These are phyloP conservation scores for Hortiboletus campestris DNA, from an alignment of 768 basidiomycete genomes.

Conservation along the genomic window DNA sequence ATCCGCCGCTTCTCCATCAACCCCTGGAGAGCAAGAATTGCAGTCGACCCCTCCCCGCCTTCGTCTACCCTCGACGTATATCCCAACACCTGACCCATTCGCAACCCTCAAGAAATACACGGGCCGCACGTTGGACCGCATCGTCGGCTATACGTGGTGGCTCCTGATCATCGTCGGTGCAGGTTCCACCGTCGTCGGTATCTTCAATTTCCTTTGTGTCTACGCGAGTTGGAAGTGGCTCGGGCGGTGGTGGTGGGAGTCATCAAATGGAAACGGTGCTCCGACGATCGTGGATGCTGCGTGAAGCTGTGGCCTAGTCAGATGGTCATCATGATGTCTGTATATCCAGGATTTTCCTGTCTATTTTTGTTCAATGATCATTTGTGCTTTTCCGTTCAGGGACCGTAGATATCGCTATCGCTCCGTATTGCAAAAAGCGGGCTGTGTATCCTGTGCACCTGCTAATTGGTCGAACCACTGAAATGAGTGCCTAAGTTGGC, in stretches of 20 bases:
- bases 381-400: not conserved
- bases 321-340: not conserved
- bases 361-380: not conserved
- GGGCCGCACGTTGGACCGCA: conserved; percentile 68
- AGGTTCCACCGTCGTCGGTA: conserved; percentile 66
- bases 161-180: conserved; percentile 71
- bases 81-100: conserved; percentile 52
- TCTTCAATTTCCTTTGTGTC: conserved; percentile 72
- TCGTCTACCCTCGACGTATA: conserved; percentile 49
- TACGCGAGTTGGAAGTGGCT: conserved; percentile 64
- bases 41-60: conserved; percentile 38
- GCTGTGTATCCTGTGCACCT: not conserved
- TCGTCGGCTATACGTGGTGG: conserved; percentile 81
- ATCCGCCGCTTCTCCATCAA: conserved; percentile 16
- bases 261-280: conserved; percentile 6
- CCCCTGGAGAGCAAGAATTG: conserved; percentile 26
- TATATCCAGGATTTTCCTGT: not conserved
- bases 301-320: conserved; percentile 6
- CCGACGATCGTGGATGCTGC: conserved; percentile 9
- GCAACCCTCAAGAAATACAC: conserved; percentile 56
- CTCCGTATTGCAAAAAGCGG: not conserved
- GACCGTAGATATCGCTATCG: not conserved
- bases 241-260: conserved; percentile 33
- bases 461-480: too few species aligned
- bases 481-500: too few species aligned